Percentiles rank a stretch among this genome's conserved stretches.
Evolutionary conservation across 2,329 filamentous ascomycete species (phyloP).

Genomic region (Monilinia vaccinii-corymbosi): DNA sequence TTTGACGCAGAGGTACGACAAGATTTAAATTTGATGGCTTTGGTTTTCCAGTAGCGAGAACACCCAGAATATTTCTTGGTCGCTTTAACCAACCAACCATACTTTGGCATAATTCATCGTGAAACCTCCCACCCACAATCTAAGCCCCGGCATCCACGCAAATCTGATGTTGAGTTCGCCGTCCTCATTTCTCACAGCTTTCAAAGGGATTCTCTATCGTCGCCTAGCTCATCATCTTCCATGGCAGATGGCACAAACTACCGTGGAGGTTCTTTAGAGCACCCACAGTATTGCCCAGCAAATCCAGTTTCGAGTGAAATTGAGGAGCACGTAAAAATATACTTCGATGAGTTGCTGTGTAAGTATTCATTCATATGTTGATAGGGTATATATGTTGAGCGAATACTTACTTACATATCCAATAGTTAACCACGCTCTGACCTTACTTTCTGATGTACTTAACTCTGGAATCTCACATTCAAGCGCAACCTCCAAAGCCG

Average conservation of each 20-base stretch:
- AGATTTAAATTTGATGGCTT: no score
- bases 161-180: neutral
- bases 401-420: slow-evolving; percentile 1
- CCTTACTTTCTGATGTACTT: slow-evolving; percentile 56
- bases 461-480: slow-evolving; percentile 38
- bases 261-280: neutral
- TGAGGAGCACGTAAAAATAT: slow-evolving; percentile 1
- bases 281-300: neutral
- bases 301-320: slow-evolving; percentile 3
- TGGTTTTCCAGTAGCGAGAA: no score
- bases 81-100: neutral
- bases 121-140: neutral
- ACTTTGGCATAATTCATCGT: neutral
- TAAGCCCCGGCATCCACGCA: neutral
- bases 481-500: slow-evolving; percentile 34
- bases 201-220: neutral
- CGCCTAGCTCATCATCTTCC: neutral
- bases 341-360: slow-evolving; percentile 10
- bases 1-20: neutral
- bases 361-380: neutral
- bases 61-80: neutral
- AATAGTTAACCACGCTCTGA: slow-evolving; percentile 48
- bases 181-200: slow-evolving; percentile 1
- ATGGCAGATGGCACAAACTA: slow-evolving; percentile 1
- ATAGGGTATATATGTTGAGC: neutral